phyloP scores from a whole-genome alignment of 1,284 basidiomycete species.

The Ustilago xerochloae region DNA sequence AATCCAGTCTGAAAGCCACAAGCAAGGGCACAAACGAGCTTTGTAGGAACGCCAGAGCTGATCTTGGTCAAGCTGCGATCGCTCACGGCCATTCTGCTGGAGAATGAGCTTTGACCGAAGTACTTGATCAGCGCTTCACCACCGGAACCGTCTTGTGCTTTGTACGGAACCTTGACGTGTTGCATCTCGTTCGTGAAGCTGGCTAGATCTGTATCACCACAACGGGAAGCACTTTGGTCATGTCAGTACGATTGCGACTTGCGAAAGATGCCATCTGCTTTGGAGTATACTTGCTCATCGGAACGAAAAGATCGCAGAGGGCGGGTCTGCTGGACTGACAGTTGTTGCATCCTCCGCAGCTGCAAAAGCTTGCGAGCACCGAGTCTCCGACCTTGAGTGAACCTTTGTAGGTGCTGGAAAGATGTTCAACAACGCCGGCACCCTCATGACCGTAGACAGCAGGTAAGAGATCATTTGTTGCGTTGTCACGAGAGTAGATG shows the following conservation, averaged over 20 bases:
- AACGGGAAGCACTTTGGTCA: not conserved
- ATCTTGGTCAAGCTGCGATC: slow-evolving; percentile 33
- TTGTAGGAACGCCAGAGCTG: slow-evolving; percentile 19
- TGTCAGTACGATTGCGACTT: not conserved
- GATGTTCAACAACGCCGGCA: slow-evolving; percentile 23
- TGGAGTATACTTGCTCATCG: slow-evolving; percentile 14
- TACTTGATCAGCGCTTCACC: slow-evolving; percentile 25
- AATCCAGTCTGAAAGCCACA: slow-evolving; percentile 38
- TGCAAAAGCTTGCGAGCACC: slow-evolving; percentile 36
- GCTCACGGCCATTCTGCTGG: slow-evolving; percentile 25
- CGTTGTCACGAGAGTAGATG: slow-evolving; percentile 7
- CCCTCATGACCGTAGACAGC: slow-evolving; percentile 33
- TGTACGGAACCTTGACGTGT: slow-evolving; percentile 21
- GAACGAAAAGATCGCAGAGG: slow-evolving; percentile 19
- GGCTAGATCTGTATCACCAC: slow-evolving; percentile 5
- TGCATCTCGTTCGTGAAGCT: slow-evolving; percentile 20
- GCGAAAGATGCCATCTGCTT: not conserved
- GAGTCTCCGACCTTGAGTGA: slow-evolving; percentile 17
- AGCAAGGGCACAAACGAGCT: slow-evolving; percentile 24
- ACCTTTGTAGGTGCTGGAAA: slow-evolving; percentile 15
- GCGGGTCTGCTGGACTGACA: slow-evolving; percentile 21
- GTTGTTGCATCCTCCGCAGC: slow-evolving; percentile 31
- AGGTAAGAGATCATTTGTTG: slow-evolving; percentile 7
- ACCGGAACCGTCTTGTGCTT: not conserved
- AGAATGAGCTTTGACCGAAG: slow-evolving; percentile 41